These are phyloP conservation scores for Trichoderma asperelloides DNA, from an alignment of 495 filamentous ascomycete genomes.

Conservation along the genomic window DNA sequence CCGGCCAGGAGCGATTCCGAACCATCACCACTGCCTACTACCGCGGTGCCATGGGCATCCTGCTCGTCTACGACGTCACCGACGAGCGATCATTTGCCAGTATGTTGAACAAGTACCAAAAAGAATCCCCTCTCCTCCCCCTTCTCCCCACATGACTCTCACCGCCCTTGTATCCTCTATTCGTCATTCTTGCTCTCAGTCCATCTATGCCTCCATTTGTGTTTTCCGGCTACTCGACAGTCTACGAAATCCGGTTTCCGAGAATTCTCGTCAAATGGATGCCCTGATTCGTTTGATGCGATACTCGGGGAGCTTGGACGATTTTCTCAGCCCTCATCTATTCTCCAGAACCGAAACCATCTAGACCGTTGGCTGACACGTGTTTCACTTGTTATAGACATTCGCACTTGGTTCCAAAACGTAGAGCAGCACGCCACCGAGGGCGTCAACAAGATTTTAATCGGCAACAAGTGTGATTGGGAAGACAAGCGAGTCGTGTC, in stretches of 20 bases:
- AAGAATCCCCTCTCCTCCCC: neutral
- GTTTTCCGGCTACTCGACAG: neutral
- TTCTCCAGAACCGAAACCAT: neutral
- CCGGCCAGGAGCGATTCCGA: conserved; percentile 93
- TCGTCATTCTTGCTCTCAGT: neutral
- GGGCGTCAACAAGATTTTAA: conserved; percentile 98
- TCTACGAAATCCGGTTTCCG: neutral
- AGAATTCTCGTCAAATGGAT: neutral
- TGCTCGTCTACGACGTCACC: conserved; percentile 97
- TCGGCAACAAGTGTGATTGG: conserved; percentile 99
- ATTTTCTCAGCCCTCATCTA: too few relatives aligned
- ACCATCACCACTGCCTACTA: conserved; percentile 99
- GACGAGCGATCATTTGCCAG: conserved; percentile 96
- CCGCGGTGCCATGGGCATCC: conserved; percentile 94
- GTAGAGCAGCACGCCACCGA: conserved; percentile 98
- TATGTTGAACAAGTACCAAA: conserved; percentile 40
- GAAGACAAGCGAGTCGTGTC: conserved; percentile 95
- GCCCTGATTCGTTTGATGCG: neutral
- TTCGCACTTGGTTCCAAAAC: conserved; percentile 98
- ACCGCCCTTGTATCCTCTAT: neutral
- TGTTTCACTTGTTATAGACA: conserved; percentile 52
- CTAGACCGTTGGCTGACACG: neutral
- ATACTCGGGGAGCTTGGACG: neutral
- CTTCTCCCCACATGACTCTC: conserved; percentile 2
- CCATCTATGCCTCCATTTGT: neutral